Percentiles rank a stretch among this genome's conserved stretches.
Evolutionary conservation across 202 grass and related monocot genomes (phyloP).

Genomic region (Panicum hallii): DNA sequence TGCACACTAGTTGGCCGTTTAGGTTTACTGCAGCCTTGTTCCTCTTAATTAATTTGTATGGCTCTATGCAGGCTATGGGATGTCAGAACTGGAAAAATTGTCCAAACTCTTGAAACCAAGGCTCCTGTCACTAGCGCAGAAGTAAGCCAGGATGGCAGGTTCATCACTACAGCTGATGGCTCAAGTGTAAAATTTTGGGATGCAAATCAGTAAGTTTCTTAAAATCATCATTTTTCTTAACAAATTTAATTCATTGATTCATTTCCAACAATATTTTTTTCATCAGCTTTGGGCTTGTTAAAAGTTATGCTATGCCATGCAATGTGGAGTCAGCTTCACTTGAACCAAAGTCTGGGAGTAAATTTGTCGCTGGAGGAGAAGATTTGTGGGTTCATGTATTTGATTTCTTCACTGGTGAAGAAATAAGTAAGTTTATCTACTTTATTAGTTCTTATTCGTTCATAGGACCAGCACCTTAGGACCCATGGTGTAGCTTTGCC

Average conservation of each 20-base stretch:
- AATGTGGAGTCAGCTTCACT: conserved; percentile 95
- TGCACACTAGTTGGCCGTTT: not conserved
- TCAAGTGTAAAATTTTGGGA: conserved; percentile 99
- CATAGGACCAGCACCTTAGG: not conserved
- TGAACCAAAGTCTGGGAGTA: conserved; percentile 83
- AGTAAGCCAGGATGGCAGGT: conserved; percentile 94
- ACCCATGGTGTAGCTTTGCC: not conserved
- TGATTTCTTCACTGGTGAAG: conserved; percentile 95
- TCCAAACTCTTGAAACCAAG: conserved; percentile 99
- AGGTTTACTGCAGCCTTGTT: conserved; percentile 6
- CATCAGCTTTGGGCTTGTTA: conserved; percentile 89
- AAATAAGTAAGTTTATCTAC: conserved; percentile 70
- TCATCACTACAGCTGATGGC: conserved; percentile 96
- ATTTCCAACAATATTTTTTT: conserved; percentile 14
- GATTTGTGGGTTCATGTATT: conserved; percentile 96
- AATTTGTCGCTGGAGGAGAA: conserved; percentile 95
- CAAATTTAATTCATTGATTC: not conserved
- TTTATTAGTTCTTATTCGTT: not conserved
- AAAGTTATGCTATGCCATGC: conserved; percentile 97
- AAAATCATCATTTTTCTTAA: conserved; percentile 14
- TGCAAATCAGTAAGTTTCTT: conserved; percentile 81
- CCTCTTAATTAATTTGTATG: conserved; percentile 39
- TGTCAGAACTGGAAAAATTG: conserved; percentile 91
- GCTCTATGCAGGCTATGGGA: conserved; percentile 76
- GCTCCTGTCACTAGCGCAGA: conserved; percentile 90